Conservation (phyloP, 805 yeast species). For the Wickerhamiella brachini region DNA sequence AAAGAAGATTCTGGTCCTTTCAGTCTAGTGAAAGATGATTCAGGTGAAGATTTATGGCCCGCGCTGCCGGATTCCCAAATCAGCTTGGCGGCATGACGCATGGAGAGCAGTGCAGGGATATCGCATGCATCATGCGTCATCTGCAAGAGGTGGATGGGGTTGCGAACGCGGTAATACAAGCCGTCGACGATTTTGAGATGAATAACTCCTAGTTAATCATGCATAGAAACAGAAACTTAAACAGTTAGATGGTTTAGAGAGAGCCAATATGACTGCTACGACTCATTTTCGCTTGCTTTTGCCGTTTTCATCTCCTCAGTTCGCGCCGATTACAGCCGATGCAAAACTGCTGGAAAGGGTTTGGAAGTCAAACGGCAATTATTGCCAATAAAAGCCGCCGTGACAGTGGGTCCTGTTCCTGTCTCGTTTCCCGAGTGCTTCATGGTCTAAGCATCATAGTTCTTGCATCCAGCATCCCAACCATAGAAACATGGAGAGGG, state of each 20-base stretch:
- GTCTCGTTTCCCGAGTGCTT: too few species aligned
- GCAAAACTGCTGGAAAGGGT: not conserved
- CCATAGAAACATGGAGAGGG: too few species aligned
- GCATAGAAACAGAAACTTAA: not conserved
- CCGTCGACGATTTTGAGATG: too few species aligned
- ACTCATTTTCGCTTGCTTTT: not conserved
- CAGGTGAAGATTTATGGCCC: too few species aligned
- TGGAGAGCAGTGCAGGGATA: not conserved
- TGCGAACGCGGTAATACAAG: not conserved
- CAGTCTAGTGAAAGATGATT: not conserved
- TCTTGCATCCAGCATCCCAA: too few species aligned
- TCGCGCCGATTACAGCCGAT: not conserved
- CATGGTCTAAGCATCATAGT: too few species aligned
- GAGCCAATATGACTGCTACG: not conserved
- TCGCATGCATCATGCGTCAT: not conserved
- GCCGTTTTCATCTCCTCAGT: not conserved
- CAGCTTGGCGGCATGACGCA: not conserved
- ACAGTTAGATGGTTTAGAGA: too few species aligned
- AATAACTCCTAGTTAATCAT: too few species aligned
- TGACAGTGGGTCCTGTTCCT: too few species aligned
- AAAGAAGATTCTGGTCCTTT: not conserved
- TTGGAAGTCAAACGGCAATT: not conserved
- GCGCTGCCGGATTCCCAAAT: not conserved
- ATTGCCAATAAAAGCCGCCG: too few species aligned
- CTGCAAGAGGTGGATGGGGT: not conserved